These are phyloP conservation scores for Viola odorata DNA, from an alignment of 345 rosid genomes.

Conservation along the genomic window DNA sequence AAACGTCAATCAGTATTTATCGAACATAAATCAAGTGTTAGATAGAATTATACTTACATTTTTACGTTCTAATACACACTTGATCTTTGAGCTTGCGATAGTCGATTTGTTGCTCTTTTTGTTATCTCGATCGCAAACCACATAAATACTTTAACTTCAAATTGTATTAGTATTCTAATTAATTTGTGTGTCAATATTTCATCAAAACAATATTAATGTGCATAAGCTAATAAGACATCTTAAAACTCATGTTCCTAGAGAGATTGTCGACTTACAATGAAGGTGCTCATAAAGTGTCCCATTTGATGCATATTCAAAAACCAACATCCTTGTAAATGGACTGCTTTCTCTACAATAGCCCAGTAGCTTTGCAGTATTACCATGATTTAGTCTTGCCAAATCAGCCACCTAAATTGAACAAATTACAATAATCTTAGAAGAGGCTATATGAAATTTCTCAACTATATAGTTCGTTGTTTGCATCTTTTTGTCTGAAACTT, in stretches of 20 bases:
- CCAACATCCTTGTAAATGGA: constrained; percentile 90
- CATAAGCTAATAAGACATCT: no score
- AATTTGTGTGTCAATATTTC: no score
- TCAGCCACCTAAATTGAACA: constrained; percentile 72
- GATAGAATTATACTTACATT: no score
- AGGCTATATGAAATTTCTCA: constrained; percentile 4
- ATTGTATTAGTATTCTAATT: no score
- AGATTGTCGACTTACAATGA: constrained; percentile 46
- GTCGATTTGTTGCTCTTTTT: no score
- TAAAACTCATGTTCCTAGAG: background rate
- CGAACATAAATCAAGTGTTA: no score
- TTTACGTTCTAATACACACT: no score
- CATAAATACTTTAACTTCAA: no score
- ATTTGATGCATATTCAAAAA: constrained; percentile 89
- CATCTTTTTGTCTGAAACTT: background rate
- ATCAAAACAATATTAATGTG: no score
- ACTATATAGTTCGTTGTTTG: constrained; percentile 4
- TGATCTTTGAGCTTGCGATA: no score
- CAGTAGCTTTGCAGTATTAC: constrained; percentile 68
- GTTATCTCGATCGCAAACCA: no score
- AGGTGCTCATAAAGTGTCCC: constrained; percentile 94
- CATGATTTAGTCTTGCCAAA: constrained; percentile 85
- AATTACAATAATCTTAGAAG: constrained; percentile 16
- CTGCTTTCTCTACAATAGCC: constrained; percentile 81
- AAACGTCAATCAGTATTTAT: no score